Evolutionary conservation across 2,329 filamentous ascomycete species (phyloP).

Genomic region (Diaporthe velutina): DNA sequence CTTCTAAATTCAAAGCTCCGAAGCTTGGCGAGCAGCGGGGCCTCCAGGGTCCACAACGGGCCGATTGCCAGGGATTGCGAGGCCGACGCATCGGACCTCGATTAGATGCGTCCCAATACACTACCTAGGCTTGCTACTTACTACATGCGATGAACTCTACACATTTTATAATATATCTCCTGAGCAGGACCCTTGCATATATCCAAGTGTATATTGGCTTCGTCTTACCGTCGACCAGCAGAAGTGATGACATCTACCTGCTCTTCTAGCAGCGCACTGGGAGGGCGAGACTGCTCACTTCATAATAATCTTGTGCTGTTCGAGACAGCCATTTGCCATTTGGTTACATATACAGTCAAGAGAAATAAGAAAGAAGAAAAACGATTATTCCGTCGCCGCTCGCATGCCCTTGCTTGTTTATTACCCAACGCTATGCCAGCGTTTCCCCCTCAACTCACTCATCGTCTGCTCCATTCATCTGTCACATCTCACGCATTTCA

Average conservation of each 20-base stretch:
- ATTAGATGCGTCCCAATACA: background rate
- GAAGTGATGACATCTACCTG: background rate
- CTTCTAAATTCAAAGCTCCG: background rate
- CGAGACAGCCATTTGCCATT: background rate
- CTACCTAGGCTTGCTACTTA: background rate
- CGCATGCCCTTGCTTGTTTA: conserved; percentile 14
- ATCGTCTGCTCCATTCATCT: background rate
- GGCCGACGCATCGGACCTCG: background rate
- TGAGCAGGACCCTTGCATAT: background rate
- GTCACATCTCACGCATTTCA: background rate
- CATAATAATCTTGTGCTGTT: background rate
- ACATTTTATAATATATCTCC: background rate
- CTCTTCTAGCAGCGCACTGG: too few species aligned
- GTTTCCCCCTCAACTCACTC: background rate
- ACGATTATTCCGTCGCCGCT: conserved; percentile 17
- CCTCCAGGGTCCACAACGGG: background rate
- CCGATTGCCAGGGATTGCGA: background rate
- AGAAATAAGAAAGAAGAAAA: background rate
- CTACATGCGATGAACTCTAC: background rate
- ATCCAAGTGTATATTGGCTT: too few species aligned
- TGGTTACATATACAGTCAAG: too few species aligned
- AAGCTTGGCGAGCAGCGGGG: conserved; percentile 10
- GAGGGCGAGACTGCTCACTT: background rate
- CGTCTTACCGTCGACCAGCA: too few species aligned
- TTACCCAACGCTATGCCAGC: conserved; percentile 10